Percentiles rank a stretch among this genome's conserved stretches.
These are phyloP conservation scores for Limonium bicolor DNA, from an alignment of 148 eudicot species.

Conservation along the genomic window DNA sequence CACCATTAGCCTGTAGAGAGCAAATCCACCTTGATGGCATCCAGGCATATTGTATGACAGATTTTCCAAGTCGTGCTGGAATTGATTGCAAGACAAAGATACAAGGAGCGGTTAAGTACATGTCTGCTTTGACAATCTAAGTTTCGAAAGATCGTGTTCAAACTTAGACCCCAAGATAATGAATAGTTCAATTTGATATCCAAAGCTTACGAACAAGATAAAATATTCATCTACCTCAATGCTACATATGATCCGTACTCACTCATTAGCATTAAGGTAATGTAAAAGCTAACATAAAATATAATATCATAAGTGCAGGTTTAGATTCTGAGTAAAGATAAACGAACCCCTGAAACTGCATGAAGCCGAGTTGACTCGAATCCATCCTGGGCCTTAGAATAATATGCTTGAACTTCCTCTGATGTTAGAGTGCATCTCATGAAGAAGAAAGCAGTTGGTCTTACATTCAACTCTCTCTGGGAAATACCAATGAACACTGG, in stretches of 20 bases:
- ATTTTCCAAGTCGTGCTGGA: conserved; percentile 57
- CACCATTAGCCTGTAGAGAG: conserved; percentile 63
- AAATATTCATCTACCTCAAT: no score
- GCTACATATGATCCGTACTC: no score
- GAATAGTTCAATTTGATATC: no score
- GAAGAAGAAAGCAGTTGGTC: conserved; percentile 94
- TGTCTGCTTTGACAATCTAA: no score
- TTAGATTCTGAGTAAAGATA: neutral
- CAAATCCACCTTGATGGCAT: conserved; percentile 90
- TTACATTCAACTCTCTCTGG: conserved; percentile 67
- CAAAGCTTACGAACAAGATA: no score
- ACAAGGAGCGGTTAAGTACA: no score
- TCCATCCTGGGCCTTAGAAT: conserved; percentile 73
- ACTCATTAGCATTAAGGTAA: neutral
- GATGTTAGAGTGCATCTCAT: conserved; percentile 68
- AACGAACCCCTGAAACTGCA: conserved; percentile 54
- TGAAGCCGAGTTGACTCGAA: conserved; percentile 82
- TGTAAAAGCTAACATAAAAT: neutral
- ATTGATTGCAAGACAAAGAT: no score
- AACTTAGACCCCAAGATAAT: no score
- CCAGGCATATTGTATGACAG: conserved; percentile 85
- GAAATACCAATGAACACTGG: conserved; percentile 80
- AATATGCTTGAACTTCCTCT: conserved; percentile 56
- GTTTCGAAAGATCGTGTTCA: no score
- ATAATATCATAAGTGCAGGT: neutral